Base-by-base conservation (phyloP, 2,329 filamentous ascomycete species). In the Diaporthe citri region DNA sequence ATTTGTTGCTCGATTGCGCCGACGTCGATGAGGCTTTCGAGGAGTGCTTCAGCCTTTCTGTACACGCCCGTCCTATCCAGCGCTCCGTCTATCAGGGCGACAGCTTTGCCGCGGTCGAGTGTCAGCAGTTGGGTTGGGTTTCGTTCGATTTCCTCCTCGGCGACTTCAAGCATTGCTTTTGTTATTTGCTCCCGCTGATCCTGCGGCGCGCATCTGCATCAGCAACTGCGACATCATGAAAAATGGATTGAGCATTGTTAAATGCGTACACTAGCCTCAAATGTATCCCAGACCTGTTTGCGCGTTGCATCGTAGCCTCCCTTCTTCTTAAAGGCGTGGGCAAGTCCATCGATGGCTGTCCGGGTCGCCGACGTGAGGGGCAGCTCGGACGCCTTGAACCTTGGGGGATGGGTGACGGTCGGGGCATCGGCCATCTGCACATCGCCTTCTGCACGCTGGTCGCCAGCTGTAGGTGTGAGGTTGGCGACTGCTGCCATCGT, bases 281-380 rank as follows among this genome's bases (percentile, higher is more conserved):
- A 94, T 74, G 94, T 92, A 60, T 93, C 90, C 90, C 94, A 95
- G 15, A 94, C 88, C 79, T 94, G 90, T 81, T 95, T 96, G 76
- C 94, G 91, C 77, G 96, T 90, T 20, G 89, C 86, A 83, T 97
- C 94, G 81, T 96, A 97, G 74, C 93, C 93, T 76, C 94, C 94
- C 83, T 95, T 95, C 85, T 96, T 96, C 84, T 96, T 96, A 86
- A 96, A 96, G 15, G 90, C 93, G 81, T 94, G 92, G n/a, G 94
- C 90, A 31, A 96, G 88, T 22, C 88, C 90, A 79, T 96, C 94
- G 74, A 96, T 95, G 1, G 93, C 92, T 1, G 90, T 89, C 77
- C 93, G 89, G 71, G 94, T 94, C n/a, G 91, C 89, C 4, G 92
- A 93, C 7, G 93, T 90, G 28, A 96, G 85, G 2, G 94, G 94